phyloP scores from a whole-genome alignment of 1,139 yeast species.

The Protomyces lactucae-debilis region DNA sequence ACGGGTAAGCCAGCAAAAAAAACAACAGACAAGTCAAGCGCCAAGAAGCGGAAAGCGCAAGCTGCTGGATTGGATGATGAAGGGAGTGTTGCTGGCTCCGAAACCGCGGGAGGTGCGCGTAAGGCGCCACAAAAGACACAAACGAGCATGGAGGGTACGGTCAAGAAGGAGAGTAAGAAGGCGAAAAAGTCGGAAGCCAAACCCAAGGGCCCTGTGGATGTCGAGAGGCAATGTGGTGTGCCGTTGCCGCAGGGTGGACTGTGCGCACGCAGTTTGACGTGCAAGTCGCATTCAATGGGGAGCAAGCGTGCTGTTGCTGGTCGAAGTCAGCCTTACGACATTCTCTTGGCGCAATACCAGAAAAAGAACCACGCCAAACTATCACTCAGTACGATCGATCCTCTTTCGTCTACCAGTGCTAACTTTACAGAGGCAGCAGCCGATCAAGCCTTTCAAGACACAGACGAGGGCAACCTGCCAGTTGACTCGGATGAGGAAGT shows the following conservation, averaged over 20 bases:
- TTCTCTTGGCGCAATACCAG: constrained; percentile 80
- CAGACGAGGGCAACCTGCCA: constrained; percentile 33
- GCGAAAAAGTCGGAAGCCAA: constrained; percentile 18
- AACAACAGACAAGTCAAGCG: background rate
- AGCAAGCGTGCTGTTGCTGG: constrained; percentile 94
- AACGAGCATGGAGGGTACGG: background rate
- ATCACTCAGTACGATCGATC: constrained; percentile 45
- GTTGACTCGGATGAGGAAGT: constrained; percentile 83
- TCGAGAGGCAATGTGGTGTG: constrained; percentile 95
- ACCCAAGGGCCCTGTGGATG: constrained; percentile 53
- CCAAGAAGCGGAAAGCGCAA: background rate
- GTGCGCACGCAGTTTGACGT: constrained; percentile 91
- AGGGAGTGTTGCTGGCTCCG: background rate
- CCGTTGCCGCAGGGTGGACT: constrained; percentile 85
- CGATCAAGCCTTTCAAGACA: constrained; percentile 33
- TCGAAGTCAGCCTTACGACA: constrained; percentile 86
- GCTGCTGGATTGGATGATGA: background rate
- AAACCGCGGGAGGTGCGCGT: background rate
- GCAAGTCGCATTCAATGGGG: constrained; percentile 98
- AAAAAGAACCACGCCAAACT: constrained; percentile 71
- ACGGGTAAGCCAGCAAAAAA: background rate
- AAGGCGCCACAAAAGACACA: background rate
- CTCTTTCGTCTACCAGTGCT: constrained; percentile 37
- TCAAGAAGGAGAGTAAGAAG: constrained; percentile 15
- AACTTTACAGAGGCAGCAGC: constrained; percentile 26